Evolutionary conservation across 2,329 filamentous ascomycete genomes (phyloP).

Genomic region (Aulographum hederae): DNA sequence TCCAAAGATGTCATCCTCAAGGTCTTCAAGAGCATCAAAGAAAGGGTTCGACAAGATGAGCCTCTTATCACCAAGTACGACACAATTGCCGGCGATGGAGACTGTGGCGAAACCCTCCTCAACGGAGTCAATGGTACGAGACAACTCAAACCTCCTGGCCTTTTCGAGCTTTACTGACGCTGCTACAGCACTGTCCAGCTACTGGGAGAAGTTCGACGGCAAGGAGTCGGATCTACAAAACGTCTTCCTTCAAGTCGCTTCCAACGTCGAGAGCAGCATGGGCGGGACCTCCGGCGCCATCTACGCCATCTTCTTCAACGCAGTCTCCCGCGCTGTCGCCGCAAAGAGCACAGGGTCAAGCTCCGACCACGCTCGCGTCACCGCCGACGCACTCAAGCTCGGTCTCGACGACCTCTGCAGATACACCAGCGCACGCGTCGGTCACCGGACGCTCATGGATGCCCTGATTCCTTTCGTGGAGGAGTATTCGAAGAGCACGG

Average conservation of each 20-base stretch:
- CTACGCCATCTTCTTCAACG: slow-evolving; percentile 80
- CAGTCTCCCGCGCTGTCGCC: slow-evolving; percentile 51
- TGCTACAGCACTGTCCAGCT: no score
- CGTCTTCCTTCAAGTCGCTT: no score
- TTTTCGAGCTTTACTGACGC: no score
- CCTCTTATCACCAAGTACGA: slow-evolving; percentile 49
- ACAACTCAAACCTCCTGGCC: no score
- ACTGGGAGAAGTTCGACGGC: no score
- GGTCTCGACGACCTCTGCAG: slow-evolving; percentile 53
- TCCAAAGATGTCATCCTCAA: no score
- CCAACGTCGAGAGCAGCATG: slow-evolving; percentile 52
- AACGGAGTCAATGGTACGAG: not conserved
- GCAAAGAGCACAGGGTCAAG: no score
- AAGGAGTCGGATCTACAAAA: no score
- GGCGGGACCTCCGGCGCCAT: slow-evolving; percentile 61
- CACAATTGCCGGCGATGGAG: slow-evolving; percentile 76
- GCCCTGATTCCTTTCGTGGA: slow-evolving; percentile 78
- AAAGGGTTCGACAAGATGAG: no score
- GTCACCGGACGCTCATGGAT: slow-evolving; percentile 82
- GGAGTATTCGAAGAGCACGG: slow-evolving; percentile 43
- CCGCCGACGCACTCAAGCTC: slow-evolving; percentile 42
- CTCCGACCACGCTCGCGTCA: no score
- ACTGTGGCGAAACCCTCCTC: slow-evolving; percentile 41
- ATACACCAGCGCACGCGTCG: slow-evolving; percentile 79
- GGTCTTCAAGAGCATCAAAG: no score